Evolutionary conservation across 108 stramenopile species (phyloP), one percentile per base, ranked within the genome.

Genomic region (Cyclotella distinguenda): DNA sequence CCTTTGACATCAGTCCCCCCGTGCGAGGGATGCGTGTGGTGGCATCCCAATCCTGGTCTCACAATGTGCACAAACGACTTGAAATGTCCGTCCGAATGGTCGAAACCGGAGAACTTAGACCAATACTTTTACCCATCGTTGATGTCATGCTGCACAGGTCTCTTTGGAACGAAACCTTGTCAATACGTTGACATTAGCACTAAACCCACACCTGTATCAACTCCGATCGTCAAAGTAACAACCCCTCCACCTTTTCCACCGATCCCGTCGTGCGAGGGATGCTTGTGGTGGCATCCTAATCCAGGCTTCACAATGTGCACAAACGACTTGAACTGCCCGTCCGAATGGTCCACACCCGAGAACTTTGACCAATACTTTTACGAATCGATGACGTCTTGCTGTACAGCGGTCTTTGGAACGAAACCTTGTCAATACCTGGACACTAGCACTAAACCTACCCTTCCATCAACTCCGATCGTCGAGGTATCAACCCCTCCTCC

Each of bases 271-370:
- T 52, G 51, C 27, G 25, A 25, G 11, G 25, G 30, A 25, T 13
- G 51, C 10, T 28, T 52, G 51, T 12, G 13, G 6, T 52, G 51
- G 51, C 51, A 52, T 28, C 51, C 51, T 4, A 52, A 52, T 27
- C 22, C 22, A 52, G 51, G 51, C 5, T 27, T 12, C 27, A 52
- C 51, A 10, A 27, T 52, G 8, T 52, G 51, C 15, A 52, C 35
- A 4, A 59, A 59, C 34, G 58, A 59, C 30, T 59, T 40, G 4
- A 59, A 42, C 58, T 59, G 43, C 34, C 58, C 58, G 6, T 22
- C 38, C 23, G 43, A 25, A 1, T 59, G 58, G 58, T 22, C 19
- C 5, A 59, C 38, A 42, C 58, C 58, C 19, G 58, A 59, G 28
- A 1, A 30, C 11, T 59, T 19, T 21, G 40, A 43, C 4, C 42